These are phyloP conservation scores for Ophryocystis elektroscirrha DNA, from an alignment of 169 alveolate genomes.

Conservation along the genomic window DNA sequence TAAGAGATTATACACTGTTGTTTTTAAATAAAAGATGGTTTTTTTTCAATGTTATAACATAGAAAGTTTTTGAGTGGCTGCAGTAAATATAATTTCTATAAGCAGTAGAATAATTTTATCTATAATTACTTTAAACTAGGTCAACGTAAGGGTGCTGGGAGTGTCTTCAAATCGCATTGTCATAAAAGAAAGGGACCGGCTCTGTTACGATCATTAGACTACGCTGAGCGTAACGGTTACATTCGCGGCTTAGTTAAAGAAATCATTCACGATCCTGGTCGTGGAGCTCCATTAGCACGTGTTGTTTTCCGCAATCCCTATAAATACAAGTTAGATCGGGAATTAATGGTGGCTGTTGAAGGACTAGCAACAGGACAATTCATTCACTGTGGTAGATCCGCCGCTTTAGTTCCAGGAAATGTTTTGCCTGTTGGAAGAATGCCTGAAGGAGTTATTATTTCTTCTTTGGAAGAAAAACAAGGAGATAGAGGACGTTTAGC, in stretches of 20 bases:
- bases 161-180: constrained; percentile 72
- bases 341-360: constrained; percentile 88
- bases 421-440: constrained; percentile 78
- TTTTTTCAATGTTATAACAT: neutral
- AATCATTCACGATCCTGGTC: constrained; percentile 93
- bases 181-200: constrained; percentile 83
- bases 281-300: constrained; percentile 94
- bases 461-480: constrained; percentile 77
- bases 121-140: too few species aligned
- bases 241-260: constrained; percentile 76
- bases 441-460: constrained; percentile 96
- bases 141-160: constrained; percentile 89
- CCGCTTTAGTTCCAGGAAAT: constrained; percentile 84
- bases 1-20: too few species aligned
- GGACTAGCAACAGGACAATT: constrained; percentile 95
- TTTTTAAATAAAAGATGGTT: too few species aligned
- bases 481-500: constrained; percentile 97
- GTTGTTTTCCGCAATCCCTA: constrained; percentile 87
- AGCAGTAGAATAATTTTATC: neutral
- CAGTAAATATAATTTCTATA: neutral
- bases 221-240: constrained; percentile 63
- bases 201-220: constrained; percentile 75
- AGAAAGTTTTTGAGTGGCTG: neutral
- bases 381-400: constrained; percentile 93
- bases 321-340: constrained; percentile 70